phyloP scores from a whole-genome alignment of 2,329 filamentous ascomycete genomes.

The Scedosporium apiospermum region DNA sequence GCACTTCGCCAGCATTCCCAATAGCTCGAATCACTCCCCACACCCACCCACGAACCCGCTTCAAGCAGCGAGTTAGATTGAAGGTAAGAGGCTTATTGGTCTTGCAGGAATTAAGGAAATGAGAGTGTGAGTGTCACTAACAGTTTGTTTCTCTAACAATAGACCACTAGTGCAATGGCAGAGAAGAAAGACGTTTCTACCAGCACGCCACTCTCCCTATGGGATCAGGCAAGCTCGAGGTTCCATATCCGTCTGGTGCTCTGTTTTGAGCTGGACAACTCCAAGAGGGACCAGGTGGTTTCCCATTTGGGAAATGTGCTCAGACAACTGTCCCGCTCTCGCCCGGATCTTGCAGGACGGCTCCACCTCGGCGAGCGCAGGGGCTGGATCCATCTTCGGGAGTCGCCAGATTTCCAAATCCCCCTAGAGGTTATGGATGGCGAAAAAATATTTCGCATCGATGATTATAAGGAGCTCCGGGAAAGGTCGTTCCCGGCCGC shows the following conservation, averaged over 20 bases:
- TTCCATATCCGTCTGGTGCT: conserved; percentile 12
- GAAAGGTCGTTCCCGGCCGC: conserved; percentile 17
- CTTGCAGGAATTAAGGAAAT: neutral
- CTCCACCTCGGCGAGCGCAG: conserved; percentile 13
- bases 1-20: neutral
- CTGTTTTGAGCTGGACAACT: conserved; percentile 15
- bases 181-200: neutral
- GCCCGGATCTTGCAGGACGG: conserved; percentile 18
- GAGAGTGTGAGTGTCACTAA: neutral
- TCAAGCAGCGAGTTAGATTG: neutral
- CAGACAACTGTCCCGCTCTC: conserved; percentile 10
- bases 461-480: conserved; percentile 17
- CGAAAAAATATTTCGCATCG: conserved; percentile 10
- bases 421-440: conserved; percentile 14
- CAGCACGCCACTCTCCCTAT: conserved; percentile 9
- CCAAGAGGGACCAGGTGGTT: conserved; percentile 2
- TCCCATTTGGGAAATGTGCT: conserved; percentile 13
- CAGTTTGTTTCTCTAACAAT: neutral
- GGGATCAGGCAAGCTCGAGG: conserved; percentile 12
- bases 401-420: conserved; percentile 11
- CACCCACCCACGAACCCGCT: neutral
- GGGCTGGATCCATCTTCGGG: conserved; percentile 13
- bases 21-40: neutral
- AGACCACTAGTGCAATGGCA: neutral
- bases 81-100: neutral